A percentile compares a stretch with the other conserved stretches of the same genome.
Conservation (phyloP, 805 yeast species). For the Pichia membranifaciens region DNA sequence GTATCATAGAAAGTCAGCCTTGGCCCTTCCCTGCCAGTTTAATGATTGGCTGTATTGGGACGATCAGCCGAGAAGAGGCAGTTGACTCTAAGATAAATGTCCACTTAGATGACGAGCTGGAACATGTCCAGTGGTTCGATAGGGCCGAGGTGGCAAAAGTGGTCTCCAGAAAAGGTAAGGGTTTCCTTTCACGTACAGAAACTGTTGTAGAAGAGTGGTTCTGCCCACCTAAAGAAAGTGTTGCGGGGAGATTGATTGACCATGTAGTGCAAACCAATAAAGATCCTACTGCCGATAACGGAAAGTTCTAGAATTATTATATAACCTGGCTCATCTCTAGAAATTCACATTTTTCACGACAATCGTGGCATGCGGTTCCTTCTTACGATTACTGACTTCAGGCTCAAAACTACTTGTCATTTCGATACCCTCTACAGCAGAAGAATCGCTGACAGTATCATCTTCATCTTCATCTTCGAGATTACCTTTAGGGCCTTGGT, state of each 20-base stretch:
- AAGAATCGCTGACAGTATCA: neutral
- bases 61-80: slow-evolving; percentile 62
- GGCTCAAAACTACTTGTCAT: neutral
- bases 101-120: slow-evolving; percentile 80
- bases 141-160: slow-evolving; percentile 39
- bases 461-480: slow-evolving; percentile 28
- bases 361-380: neutral
- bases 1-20: slow-evolving; percentile 74
- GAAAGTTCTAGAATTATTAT: too few species aligned
- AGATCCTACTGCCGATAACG: too few species aligned
- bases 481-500: slow-evolving; percentile 47
- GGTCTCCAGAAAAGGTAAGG: slow-evolving; percentile 3
- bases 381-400: neutral
- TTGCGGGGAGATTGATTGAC: slow-evolving; percentile 8
- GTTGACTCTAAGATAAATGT: slow-evolving; percentile 57
- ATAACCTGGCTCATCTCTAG: too few species aligned
- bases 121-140: slow-evolving; percentile 83
- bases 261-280: too few species aligned
- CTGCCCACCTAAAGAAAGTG: slow-evolving; percentile 10
- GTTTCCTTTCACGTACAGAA: neutral
- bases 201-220: slow-evolving; percentile 1
- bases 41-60: slow-evolving; percentile 88
- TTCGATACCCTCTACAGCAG: neutral
- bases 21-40: slow-evolving; percentile 96
- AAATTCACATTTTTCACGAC: neutral